Evolutionary conservation across 139 green algal genomes (phyloP).

Genomic region (Trebouxia sp.): DNA sequence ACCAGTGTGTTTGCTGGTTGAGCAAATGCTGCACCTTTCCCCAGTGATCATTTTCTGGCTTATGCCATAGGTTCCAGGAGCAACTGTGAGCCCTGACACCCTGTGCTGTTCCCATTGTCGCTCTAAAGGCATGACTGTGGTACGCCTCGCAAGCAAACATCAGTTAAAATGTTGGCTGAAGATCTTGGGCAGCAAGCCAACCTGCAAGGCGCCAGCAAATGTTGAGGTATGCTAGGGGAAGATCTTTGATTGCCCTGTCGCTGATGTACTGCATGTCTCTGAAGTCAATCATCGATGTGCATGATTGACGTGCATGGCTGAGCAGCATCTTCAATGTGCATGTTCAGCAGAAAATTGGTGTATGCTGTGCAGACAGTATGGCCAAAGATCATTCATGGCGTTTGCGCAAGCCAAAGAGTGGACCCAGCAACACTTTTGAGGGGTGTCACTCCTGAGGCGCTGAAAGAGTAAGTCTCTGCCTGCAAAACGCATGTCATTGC

Average conservation of each 20-base stretch:
- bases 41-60: background rate
- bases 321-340: slow-evolving; percentile 22
- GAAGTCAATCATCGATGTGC: slow-evolving; percentile 8
- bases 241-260: too few relatives aligned
- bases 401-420: slow-evolving; percentile 17
- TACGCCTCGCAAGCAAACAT: slow-evolving; percentile 8
- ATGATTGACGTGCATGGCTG: slow-evolving; percentile 14
- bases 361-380: slow-evolving; percentile 16
- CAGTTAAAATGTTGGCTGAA: slow-evolving; percentile 13
- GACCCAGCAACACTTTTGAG: slow-evolving; percentile 16
- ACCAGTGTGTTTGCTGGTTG: slow-evolving; percentile 17
- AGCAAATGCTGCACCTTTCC: background rate
- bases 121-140: slow-evolving; percentile 3
- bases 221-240: too few relatives aligned
- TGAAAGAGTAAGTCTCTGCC: slow-evolving; percentile 6
- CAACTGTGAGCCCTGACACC: slow-evolving; percentile 23
- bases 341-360: slow-evolving; percentile 15
- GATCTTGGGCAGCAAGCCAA: slow-evolving; percentile 13
- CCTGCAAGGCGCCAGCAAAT: background rate
- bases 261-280: too few relatives aligned
- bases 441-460: too few relatives aligned
- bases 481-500: background rate
- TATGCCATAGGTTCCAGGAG: slow-evolving; percentile 17
- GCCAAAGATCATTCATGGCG: slow-evolving; percentile 22
- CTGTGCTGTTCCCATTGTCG: slow-evolving; percentile 19